Base-by-base conservation (phyloP, 345 rosid species). In the Streptanthus diversifolius region DNA sequence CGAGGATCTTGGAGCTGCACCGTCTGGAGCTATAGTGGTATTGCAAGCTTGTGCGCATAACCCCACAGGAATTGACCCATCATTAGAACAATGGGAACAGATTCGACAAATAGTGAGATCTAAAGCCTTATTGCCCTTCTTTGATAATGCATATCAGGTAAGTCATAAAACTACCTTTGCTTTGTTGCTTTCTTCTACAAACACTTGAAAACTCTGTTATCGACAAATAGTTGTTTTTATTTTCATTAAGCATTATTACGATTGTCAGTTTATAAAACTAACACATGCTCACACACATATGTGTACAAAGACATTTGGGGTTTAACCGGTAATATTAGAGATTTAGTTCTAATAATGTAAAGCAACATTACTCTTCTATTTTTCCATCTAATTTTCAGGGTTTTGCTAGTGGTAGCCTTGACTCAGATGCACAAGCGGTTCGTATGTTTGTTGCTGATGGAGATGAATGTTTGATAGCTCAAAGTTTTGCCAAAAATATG, bases 11-110 rank as follows among this genome's bases (percentile, higher is more conserved):
- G 82, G 84, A 0, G 79, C 95, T 83, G 96, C 98, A 59, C 87
- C 96, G 47, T 66, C 90, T 40, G 96, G 98, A 75, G 97, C 95
- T 70, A 81, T 93, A 39, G 88, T 93, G 58, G 95, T 93, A 52
- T 88, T 93, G 68, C 98, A 93, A 82, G 96, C 97, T 40, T 93
- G 98, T 83, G 98, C 97, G 29, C 98, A 93, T 78, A 93, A 93
- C 72, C 98, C 98, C 43, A 91, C 97, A 40, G 98, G 98, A 51
- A 96, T 93, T 75, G 98, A 93, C 75, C 98, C 98, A 58, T 89
- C 95, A 17, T 24, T 68, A 41, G 83, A 88, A 63, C 97, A 93
- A 78, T 93, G 98, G 98, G 96, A 86, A 68, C 86, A 88, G 73
- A 89, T 93, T 68, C 85, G 97, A 65, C 85, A 84, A 76, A 53